phyloP scores from a whole-genome alignment of 129 eudicot species.

The Flaveria bidentis region DNA sequence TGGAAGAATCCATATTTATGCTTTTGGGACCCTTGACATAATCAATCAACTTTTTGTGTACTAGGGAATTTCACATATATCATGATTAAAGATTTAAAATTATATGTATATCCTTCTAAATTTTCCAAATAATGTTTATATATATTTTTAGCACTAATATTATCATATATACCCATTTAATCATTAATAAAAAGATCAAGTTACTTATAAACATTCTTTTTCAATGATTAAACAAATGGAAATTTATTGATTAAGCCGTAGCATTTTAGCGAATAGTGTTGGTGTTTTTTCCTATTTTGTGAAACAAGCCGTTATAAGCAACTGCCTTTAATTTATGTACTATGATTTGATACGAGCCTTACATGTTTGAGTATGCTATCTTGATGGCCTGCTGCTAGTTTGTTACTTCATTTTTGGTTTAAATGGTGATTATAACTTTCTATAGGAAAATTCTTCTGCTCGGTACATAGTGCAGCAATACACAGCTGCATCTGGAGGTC shows the following conservation, averaged over 20 bases:
- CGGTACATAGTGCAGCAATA: slow-evolving; percentile 89
- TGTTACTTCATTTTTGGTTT: background rate
- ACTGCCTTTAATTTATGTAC: background rate
- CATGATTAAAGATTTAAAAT: background rate
- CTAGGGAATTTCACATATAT: background rate
- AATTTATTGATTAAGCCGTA: background rate
- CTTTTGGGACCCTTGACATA: background rate
- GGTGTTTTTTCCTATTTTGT: background rate
- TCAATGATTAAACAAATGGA: background rate
- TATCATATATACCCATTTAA: background rate
- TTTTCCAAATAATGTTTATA: background rate
- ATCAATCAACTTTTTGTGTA: background rate
- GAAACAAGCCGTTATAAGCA: background rate
- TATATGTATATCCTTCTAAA: background rate
- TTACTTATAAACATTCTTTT: background rate
- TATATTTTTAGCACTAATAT: background rate
- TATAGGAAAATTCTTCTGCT: slow-evolving; percentile 85
- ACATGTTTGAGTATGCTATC: background rate
- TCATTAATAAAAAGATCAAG: background rate
- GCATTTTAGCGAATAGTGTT: background rate
- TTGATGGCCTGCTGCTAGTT: slow-evolving; percentile 14
- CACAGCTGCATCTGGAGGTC: slow-evolving; percentile 85
- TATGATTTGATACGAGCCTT: background rate
- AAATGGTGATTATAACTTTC: background rate
- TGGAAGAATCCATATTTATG: slow-evolving; percentile 8